These are phyloP conservation scores for Saturnispora dispora DNA, from an alignment of 805 yeast species.

Conservation along the genomic window DNA sequence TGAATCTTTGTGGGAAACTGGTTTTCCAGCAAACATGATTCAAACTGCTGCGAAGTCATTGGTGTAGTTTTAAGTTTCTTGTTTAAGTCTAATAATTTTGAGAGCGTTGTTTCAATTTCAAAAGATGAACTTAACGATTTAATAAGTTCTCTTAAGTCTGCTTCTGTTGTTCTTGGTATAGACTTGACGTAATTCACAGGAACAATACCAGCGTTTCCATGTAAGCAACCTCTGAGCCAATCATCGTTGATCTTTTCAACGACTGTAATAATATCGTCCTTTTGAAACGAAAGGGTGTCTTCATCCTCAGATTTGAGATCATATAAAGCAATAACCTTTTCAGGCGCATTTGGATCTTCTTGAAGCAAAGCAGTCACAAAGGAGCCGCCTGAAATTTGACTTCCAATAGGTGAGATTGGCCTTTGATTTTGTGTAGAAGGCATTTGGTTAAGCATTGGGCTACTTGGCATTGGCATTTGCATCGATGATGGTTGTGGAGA, in stretches of 20 bases:
- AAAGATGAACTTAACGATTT: slow-evolving; percentile 42
- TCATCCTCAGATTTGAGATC: slow-evolving; percentile 71
- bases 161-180: slow-evolving; percentile 53
- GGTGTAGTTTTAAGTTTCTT: slow-evolving; percentile 30
- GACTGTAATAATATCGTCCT: slow-evolving; percentile 83
- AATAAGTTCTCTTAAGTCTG: slow-evolving; percentile 45
- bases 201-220: slow-evolving; percentile 78
- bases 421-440: background rate
- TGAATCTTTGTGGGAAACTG: slow-evolving; percentile 65
- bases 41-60: slow-evolving; percentile 26
- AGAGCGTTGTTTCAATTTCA: slow-evolving; percentile 63
- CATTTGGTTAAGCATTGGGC: background rate
- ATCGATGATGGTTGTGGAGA: slow-evolving; percentile 10
- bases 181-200: slow-evolving; percentile 89
- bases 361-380: slow-evolving; percentile 2
- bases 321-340: slow-evolving; percentile 69
- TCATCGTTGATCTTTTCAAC: slow-evolving; percentile 82
- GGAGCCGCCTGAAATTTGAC: slow-evolving; percentile 11
- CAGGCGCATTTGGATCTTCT: slow-evolving; percentile 16
- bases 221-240: slow-evolving; percentile 90
- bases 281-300: slow-evolving; percentile 78
- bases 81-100: slow-evolving; percentile 35
- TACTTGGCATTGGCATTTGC: slow-evolving; percentile 5
- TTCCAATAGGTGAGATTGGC: background rate
- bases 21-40: slow-evolving; percentile 41